Conservation (phyloP, 306 rosid genomes). For the Dicorynia guianensis region DNA sequence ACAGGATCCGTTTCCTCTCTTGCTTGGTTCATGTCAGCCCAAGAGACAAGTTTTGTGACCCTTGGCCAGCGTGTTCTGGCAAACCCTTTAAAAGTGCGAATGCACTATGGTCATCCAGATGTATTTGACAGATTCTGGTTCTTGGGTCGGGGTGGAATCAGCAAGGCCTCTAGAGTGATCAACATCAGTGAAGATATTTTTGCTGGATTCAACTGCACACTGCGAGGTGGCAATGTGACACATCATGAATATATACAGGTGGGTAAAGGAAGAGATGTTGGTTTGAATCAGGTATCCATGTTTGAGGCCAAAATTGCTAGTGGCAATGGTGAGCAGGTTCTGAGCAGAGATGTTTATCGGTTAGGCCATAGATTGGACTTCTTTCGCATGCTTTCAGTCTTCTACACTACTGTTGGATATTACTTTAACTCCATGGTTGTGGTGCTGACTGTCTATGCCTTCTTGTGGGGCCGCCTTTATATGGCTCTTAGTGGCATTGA, state of each 20-base stretch:
- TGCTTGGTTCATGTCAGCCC: conserved; percentile 99
- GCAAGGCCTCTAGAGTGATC: conserved; percentile 94
- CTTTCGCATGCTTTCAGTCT: conserved; percentile 95
- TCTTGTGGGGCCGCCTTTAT: conserved; percentile 97
- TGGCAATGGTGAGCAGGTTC: conserved; percentile 95
- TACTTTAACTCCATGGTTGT: conserved; percentile 80
- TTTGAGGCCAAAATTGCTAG: conserved; percentile 95
- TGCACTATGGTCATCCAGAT: conserved; percentile 98
- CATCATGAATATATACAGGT: conserved; percentile 97
- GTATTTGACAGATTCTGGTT: conserved; percentile 98
- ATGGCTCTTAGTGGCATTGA: conserved; percentile 93
- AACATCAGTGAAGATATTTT: conserved; percentile 97
- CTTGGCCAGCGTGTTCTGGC: conserved; percentile 94
- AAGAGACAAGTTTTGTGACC: conserved; percentile 91
- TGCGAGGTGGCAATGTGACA: conserved; percentile 94
- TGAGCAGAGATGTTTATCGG: conserved; percentile 93
- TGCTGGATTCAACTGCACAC: conserved; percentile 96
- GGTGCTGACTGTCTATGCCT: conserved; percentile 74
- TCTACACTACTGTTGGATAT: conserved; percentile 83
- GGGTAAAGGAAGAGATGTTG: conserved; percentile 98
- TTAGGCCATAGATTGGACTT: conserved; percentile 96
- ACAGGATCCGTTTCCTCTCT: conserved; percentile 97
- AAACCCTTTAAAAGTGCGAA: conserved; percentile 91
- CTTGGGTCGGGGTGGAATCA: conserved; percentile 82
- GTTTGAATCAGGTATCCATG: conserved; percentile 92